Percentiles rank a stretch among this genome's conserved stretches.
Conservation (phyloP, 257 asterid species). For the Plantago elongata region DNA sequence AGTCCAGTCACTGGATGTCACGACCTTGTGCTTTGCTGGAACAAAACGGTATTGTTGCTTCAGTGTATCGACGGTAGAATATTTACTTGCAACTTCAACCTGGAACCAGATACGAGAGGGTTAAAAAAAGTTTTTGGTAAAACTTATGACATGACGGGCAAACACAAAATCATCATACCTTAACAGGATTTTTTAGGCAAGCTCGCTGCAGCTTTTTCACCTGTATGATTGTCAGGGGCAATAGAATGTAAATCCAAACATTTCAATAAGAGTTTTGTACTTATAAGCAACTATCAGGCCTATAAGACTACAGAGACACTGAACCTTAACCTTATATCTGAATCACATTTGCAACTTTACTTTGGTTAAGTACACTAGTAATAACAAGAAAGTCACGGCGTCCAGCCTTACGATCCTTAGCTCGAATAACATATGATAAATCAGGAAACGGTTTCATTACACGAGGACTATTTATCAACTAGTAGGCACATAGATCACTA, state of each 20-base stretch:
- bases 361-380: too few relatives aligned
- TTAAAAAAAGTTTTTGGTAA: constrained; percentile 4
- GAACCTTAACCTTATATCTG: too few relatives aligned
- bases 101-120: constrained; percentile 24
- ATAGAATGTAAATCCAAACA: background rate
- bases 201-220: constrained; percentile 92
- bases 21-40: constrained; percentile 86
- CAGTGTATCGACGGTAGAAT: constrained; percentile 88
- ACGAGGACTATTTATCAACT: too few relatives aligned
- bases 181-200: constrained; percentile 83
- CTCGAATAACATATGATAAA: too few relatives aligned
- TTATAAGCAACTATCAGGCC: background rate
- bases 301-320: too few relatives aligned
- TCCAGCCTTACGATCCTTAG: too few relatives aligned
- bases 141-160: background rate
- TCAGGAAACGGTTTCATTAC: too few relatives aligned
- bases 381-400: too few relatives aligned
- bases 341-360: too few relatives aligned
- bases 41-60: constrained; percentile 75
- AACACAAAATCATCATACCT: constrained; percentile 38
- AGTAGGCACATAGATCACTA: too few relatives aligned
- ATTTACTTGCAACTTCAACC: constrained; percentile 87
- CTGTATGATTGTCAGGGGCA: constrained; percentile 33
- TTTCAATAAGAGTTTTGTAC: background rate
- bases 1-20: constrained; percentile 11